Conservation (phyloP, 2,329 filamentous ascomycete genomes). For the Venturia asperata region DNA sequence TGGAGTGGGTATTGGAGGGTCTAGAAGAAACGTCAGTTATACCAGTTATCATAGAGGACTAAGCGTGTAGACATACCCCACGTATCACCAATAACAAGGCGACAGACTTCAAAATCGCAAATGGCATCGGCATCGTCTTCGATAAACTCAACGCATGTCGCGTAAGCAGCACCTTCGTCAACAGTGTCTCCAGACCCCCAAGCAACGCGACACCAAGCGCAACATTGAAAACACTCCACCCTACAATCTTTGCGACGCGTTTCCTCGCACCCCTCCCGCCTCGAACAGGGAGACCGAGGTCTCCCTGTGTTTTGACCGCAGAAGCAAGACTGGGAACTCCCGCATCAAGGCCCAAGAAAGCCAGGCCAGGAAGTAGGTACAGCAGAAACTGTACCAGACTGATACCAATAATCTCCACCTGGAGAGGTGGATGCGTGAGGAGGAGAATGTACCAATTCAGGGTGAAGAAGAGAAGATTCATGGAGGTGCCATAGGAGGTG, state of each 20-base stretch:
- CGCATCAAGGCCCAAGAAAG: conserved; percentile 16
- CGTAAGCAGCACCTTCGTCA: conserved; percentile 48
- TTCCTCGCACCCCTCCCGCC: conserved; percentile 6
- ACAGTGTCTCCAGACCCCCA: conserved; percentile 46
- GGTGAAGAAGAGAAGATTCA: conserved; percentile 22
- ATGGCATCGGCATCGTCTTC: conserved; percentile 55
- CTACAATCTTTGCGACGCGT: conserved; percentile 18
- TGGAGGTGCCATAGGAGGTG: conserved; percentile 28
- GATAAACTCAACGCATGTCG: conserved; percentile 52
- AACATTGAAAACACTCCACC: conserved; percentile 16
- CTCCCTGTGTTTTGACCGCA: conserved; percentile 18
- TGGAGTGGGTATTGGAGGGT: conserved; percentile 67
- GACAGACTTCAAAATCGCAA: conserved; percentile 51
- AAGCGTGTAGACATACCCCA: conserved; percentile 40
- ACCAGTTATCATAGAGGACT: no score
- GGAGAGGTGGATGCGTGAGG: conserved; percentile 19
- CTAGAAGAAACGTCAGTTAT: no score
- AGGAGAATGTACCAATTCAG: conserved; percentile 20
- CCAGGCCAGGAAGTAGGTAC: conserved; percentile 18
- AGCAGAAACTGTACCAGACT: conserved; percentile 7
- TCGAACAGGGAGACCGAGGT: conserved; percentile 17
- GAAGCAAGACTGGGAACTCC: conserved; percentile 18
- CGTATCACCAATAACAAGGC: conserved; percentile 47
- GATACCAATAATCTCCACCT: conserved; percentile 18
- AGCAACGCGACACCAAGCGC: conserved; percentile 33